Conservation (phyloP, 495 filamentous ascomycete species). For the Lentithecium fluviatile region DNA sequence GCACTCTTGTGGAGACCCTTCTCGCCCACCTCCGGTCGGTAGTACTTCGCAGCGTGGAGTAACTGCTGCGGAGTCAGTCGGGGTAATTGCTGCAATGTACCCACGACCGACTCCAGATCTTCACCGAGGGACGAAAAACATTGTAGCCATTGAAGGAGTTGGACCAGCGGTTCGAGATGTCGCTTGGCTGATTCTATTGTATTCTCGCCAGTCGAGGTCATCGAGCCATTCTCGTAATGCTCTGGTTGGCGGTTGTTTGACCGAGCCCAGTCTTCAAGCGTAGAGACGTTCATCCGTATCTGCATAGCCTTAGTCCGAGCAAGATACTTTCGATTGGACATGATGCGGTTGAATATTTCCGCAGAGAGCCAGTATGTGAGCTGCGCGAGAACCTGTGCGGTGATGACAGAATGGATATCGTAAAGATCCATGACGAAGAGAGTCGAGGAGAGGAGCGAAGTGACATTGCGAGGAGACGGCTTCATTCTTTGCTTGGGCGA, state of each 20-base stretch:
- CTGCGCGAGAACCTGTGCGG: conserved; percentile 85
- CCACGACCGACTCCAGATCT: conserved; percentile 79
- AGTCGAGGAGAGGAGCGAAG: conserved; percentile 93
- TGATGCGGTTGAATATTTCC: conserved; percentile 96
- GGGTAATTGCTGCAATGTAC: conserved; percentile 83
- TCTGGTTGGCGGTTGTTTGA: conserved; percentile 91
- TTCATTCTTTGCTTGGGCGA: conserved; percentile 94
- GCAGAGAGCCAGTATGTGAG: conserved; percentile 95
- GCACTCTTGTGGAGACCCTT: conserved; percentile 82
- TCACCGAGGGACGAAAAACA: conserved; percentile 96
- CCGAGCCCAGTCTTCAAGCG: conserved; percentile 92
- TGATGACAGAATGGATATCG: conserved; percentile 97
- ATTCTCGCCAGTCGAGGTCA: conserved; percentile 79
- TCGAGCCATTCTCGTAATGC: conserved; percentile 91
- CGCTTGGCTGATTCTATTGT: conserved; percentile 77
- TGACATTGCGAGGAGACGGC: conserved; percentile 89
- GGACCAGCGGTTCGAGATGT: conserved; percentile 87
- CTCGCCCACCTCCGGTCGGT: conserved; percentile 92
- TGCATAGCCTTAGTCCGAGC: conserved; percentile 99
- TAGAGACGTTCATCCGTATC: conserved; percentile 97
- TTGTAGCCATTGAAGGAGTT: conserved; percentile 96
- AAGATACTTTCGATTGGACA: conserved; percentile 91
- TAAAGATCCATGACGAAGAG: conserved; percentile 97
- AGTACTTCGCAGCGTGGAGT: conserved; percentile 89
- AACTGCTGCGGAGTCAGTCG: conserved; percentile 81